Evolutionary conservation across 202 grass and related monocot species (phyloP).

Genomic region (Panicum virgatum): DNA sequence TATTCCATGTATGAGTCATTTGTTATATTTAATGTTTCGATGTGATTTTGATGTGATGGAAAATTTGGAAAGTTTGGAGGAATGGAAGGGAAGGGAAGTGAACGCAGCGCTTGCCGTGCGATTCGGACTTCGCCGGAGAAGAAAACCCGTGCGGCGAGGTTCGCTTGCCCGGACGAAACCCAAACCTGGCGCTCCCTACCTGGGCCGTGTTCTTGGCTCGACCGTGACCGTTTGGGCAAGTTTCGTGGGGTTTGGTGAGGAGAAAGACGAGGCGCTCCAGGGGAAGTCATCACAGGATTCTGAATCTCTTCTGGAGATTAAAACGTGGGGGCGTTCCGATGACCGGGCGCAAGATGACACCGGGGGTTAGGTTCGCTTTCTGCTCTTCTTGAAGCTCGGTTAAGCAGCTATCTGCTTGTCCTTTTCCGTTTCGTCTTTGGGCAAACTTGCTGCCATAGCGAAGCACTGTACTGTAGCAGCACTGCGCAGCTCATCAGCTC

Average conservation of each 20-base stretch:
- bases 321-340: conserved; percentile 1
- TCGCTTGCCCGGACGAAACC: conserved; percentile 20
- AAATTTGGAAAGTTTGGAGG: too few species aligned
- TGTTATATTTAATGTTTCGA: too few species aligned
- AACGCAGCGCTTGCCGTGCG: background rate
- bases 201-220: background rate
- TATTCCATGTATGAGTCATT: too few species aligned
- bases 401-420: conserved; percentile 6
- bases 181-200: too few species aligned
- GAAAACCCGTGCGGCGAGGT: background rate
- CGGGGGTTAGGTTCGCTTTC: conserved; percentile 11
- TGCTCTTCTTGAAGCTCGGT: background rate
- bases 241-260: conserved; percentile 42
- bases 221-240: conserved; percentile 9
- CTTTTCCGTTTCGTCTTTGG: background rate
- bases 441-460: conserved; percentile 6
- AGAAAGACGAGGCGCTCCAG: background rate
- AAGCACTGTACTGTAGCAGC: background rate
- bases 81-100: too few species aligned
- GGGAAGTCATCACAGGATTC: background rate
- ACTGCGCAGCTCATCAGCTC: background rate
- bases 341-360: conserved; percentile 11
- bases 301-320: conserved; percentile 15
- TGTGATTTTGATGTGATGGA: too few species aligned
- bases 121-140: too few species aligned